Percentiles rank a stretch among this genome's conserved stretches.
These are phyloP conservation scores for Coelastrella sp. DNA, from an alignment of 139 green algal species.

Conservation along the genomic window DNA sequence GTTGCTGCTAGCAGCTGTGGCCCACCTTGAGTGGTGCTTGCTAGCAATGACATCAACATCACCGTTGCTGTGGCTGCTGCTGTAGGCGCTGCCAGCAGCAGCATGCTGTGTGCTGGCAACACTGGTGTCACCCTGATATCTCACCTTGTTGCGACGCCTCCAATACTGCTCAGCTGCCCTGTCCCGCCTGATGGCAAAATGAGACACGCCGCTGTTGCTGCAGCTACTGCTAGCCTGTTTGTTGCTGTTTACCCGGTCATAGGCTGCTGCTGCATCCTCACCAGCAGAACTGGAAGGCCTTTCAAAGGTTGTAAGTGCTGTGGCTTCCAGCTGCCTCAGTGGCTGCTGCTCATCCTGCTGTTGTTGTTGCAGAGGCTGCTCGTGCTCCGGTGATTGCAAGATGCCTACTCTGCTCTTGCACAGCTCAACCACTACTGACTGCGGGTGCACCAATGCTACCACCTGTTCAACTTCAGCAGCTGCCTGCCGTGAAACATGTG, in stretches of 20 bases:
- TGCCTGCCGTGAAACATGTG: conserved; percentile 62
- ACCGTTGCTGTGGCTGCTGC: conserved; percentile 30
- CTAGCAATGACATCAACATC: neutral
- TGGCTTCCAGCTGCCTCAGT: conserved; percentile 5
- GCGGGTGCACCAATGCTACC: conserved; percentile 61
- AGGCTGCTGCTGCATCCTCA: neutral
- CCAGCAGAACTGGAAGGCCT: neutral
- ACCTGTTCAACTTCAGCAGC: conserved; percentile 18
- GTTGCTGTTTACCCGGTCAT: neutral
- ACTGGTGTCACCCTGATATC: neutral
- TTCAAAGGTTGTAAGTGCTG: neutral
- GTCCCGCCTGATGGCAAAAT: no score
- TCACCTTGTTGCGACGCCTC: neutral
- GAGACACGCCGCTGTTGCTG: no score
- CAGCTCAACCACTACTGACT: conserved; percentile 85
- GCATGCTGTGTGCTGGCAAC: neutral
- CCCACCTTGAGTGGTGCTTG: neutral
- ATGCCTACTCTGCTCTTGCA: conserved; percentile 71
- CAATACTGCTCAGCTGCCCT: neutral
- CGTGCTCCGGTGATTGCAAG: conserved; percentile 46
- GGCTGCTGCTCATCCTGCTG: conserved; percentile 7
- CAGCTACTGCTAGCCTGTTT: conserved; percentile 12
- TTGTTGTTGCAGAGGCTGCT: neutral
- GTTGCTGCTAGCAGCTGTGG: conserved; percentile 16
- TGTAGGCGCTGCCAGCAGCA: neutral